phyloP scores from a whole-genome alignment of 2,329 filamentous ascomycete species.

The Fusarium sp. region DNA sequence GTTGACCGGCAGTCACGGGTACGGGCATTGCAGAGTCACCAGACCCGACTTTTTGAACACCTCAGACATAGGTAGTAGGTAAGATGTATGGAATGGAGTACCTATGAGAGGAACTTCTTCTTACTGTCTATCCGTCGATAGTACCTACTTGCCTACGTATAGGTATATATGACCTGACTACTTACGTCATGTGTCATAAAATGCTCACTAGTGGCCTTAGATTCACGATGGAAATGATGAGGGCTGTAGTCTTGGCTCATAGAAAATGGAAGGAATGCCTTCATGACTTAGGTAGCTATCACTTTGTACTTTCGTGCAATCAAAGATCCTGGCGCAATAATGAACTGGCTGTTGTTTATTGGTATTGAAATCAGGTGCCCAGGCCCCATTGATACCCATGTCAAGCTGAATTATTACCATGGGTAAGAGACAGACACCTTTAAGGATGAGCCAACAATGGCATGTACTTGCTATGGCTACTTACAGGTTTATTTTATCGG shows the following conservation, averaged over 20 bases:
- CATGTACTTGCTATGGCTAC: background rate
- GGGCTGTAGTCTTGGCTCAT: background rate
- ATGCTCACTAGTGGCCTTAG: background rate
- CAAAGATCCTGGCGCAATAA: background rate
- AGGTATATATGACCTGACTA: background rate
- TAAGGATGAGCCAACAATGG: background rate
- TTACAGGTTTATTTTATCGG: background rate
- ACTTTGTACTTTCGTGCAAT: background rate
- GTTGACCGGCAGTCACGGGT: background rate
- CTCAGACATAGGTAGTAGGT: too few relatives aligned
- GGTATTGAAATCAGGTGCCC: background rate
- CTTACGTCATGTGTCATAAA: background rate
- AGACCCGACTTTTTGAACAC: background rate
- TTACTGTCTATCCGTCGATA: background rate
- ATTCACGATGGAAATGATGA: background rate
- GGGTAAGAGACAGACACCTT: background rate
- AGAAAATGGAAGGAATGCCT: background rate
- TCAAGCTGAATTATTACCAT: background rate
- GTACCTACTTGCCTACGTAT: too few relatives aligned
- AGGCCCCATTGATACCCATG: background rate
- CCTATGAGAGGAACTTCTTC: background rate
- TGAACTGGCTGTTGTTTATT: background rate
- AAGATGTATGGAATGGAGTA: background rate
- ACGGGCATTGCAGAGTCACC: background rate
- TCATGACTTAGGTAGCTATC: background rate